phyloP scores from a whole-genome alignment of 1,284 basidiomycete genomes.

The Pseudozyma sp. region DNA sequence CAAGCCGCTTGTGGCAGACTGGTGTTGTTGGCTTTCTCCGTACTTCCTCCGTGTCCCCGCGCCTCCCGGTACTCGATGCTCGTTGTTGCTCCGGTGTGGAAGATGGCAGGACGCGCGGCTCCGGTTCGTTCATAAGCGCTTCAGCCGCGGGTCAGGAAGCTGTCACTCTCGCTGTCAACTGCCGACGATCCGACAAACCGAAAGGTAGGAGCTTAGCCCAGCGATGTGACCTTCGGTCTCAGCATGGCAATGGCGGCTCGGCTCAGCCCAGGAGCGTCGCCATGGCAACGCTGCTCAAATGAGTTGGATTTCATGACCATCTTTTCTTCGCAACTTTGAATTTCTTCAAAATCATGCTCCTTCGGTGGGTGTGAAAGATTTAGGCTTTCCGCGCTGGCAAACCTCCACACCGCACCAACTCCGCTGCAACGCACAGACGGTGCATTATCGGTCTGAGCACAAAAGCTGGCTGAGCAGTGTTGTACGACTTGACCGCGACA shows the following conservation, averaged over 20 bases:
- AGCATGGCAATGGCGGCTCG: no score
- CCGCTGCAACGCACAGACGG: slow-evolving; percentile 4
- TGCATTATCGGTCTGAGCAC: background rate
- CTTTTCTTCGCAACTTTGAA: no score
- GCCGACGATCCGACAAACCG: no score
- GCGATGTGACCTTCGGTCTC: no score
- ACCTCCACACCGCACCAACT: background rate
- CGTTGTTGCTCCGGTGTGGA: background rate
- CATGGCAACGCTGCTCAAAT: no score
- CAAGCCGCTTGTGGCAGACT: no score
- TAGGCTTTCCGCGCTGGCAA: background rate
- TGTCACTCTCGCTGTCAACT: background rate
- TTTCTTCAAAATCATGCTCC: no score
- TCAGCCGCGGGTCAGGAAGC: no score
- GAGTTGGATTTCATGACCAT: no score
- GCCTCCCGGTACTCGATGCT: background rate
- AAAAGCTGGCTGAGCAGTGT: slow-evolving; percentile 1
- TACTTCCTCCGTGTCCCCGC: background rate
- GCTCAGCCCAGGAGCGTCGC: no score
- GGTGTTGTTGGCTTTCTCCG: no score
- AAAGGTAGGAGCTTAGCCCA: no score
- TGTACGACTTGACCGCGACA: background rate
- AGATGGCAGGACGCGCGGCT: background rate
- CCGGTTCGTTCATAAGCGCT: background rate
- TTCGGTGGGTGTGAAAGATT: background rate